These are phyloP conservation scores for Tylopilus sp. DNA, from an alignment of 768 basidiomycete genomes.

Conservation along the genomic window DNA sequence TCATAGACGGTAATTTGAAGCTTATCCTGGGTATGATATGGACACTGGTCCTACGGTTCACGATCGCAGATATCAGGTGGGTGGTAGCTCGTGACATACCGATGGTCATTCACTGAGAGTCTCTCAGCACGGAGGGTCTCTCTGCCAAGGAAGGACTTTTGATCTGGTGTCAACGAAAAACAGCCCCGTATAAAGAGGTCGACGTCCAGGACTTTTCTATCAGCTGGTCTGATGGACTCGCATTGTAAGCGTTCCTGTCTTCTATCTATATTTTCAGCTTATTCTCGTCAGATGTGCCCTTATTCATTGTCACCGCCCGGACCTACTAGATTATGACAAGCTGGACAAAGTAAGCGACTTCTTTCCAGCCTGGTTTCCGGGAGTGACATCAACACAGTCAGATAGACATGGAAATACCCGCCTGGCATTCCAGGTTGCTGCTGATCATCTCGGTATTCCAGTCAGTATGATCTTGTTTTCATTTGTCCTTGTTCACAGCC, in stretches of 20 bases:
- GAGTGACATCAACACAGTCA: slow-evolving; percentile 39
- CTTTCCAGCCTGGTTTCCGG: neutral
- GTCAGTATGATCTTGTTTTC: slow-evolving; percentile 43
- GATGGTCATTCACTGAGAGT: slow-evolving; percentile 9
- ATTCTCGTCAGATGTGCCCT: slow-evolving; percentile 77
- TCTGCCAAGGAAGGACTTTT: slow-evolving; percentile 96
- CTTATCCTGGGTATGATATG: slow-evolving; percentile 99
- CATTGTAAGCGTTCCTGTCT: slow-evolving; percentile 59
- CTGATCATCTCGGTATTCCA: slow-evolving; percentile 86
- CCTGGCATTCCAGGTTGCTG: slow-evolving; percentile 85
- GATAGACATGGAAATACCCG: slow-evolving; percentile 82
- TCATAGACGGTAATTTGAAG: slow-evolving; percentile 98
- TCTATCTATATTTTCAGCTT: slow-evolving; percentile 1
- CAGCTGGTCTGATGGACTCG: slow-evolving; percentile 94
- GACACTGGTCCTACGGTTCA: slow-evolving; percentile 95
- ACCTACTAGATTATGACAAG: slow-evolving; percentile 85
- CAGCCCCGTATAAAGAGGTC: slow-evolving; percentile 85
- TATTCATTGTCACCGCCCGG: slow-evolving; percentile 96
- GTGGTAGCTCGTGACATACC: slow-evolving; percentile 24
- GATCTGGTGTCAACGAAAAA: slow-evolving; percentile 98
- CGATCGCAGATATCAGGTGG: slow-evolving; percentile 96
- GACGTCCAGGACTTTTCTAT: slow-evolving; percentile 90
- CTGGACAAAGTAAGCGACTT: slow-evolving; percentile 66
- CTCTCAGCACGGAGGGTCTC: slow-evolving; percentile 88
- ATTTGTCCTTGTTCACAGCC: slow-evolving; percentile 3